These are phyloP conservation scores for Fusarium agapanthi DNA, from an alignment of 2,329 filamentous ascomycete genomes.

Conservation along the genomic window DNA sequence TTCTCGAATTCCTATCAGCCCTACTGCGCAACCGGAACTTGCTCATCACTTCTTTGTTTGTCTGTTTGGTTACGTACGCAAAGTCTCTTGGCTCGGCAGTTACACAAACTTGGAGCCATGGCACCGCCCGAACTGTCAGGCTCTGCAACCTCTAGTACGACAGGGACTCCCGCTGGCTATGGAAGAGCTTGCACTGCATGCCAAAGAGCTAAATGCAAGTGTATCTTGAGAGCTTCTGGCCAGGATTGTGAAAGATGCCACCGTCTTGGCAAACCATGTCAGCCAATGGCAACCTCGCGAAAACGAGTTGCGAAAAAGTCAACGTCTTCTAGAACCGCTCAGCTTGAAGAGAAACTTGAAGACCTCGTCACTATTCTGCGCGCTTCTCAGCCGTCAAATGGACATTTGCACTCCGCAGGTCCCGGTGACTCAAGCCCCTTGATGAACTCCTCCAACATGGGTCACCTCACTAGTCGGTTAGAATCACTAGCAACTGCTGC, in stretches of 20 bases:
- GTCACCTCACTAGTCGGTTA: constrained; percentile 43
- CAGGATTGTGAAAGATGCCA: constrained; percentile 52
- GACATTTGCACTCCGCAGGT: constrained; percentile 18
- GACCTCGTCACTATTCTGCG: constrained; percentile 57
- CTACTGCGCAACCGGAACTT: constrained; percentile 30
- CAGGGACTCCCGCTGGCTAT: constrained; percentile 50
- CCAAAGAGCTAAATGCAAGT: constrained; percentile 59
- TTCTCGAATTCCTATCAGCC: constrained; percentile 17
- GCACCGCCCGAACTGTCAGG: constrained; percentile 30
- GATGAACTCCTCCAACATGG: constrained; percentile 12
- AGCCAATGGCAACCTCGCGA: constrained; percentile 53
- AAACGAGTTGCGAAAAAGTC: constrained; percentile 49
- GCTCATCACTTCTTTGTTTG: not conserved
- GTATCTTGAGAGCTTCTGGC: constrained; percentile 50
- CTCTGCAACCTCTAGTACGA: constrained; percentile 4
- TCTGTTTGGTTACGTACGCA: not conserved
- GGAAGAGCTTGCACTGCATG: constrained; percentile 58
- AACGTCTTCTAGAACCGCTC: constrained; percentile 51
- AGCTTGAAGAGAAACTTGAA: constrained; percentile 61
- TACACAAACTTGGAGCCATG: constrained; percentile 25
- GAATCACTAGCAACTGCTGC: constrained; percentile 50
- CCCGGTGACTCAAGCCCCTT: constrained; percentile 9
- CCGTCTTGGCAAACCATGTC: constrained; percentile 58
- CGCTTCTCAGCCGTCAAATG: constrained; percentile 41
- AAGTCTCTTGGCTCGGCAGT: not conserved